Evolutionary conservation across 148 eudicot species (phyloP).

Genomic region (Nyssa sinensis): DNA sequence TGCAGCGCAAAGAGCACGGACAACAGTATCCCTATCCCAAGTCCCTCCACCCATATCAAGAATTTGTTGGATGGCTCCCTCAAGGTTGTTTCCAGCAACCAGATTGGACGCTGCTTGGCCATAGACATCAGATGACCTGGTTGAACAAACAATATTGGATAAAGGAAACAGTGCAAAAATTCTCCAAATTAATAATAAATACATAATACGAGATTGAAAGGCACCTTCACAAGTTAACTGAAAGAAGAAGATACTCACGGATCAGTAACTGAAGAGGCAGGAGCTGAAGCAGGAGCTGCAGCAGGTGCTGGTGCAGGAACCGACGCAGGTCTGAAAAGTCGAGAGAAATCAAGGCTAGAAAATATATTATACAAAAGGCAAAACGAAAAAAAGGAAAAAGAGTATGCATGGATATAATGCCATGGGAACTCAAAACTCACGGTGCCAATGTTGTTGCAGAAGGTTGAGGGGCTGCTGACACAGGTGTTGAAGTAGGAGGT

Average conservation of each 20-base stretch:
- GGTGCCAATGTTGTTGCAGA: constrained; percentile 32
- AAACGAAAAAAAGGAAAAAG: not conserved
- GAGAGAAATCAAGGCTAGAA: constrained; percentile 9
- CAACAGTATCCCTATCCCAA: constrained; percentile 89
- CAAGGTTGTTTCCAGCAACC: constrained; percentile 63
- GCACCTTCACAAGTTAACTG: not conserved
- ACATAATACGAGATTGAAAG: not conserved
- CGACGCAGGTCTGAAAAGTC: constrained; percentile 45
- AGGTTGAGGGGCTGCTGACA: constrained; percentile 25
- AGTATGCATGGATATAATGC: not conserved
- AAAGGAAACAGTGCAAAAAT: not conserved
- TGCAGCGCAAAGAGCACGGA: constrained; percentile 87
- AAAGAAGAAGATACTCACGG: constrained; percentile 31
- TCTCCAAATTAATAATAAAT: not conserved
- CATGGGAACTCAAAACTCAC: constrained; percentile 36
- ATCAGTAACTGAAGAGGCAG: constrained; percentile 24
- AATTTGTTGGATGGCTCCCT: constrained; percentile 63
- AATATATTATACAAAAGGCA: not conserved
- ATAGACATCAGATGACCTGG: constrained; percentile 53
- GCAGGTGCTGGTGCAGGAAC: constrained; percentile 32
- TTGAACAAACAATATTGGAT: constrained; percentile 1
- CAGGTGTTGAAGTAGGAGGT: constrained; percentile 34
- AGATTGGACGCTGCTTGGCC: constrained; percentile 66
- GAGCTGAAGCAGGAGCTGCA: constrained; percentile 22
- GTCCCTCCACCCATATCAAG: constrained; percentile 97